Base-by-base conservation (phyloP, 306 rosid species). In the Ceratonia siliqua region DNA sequence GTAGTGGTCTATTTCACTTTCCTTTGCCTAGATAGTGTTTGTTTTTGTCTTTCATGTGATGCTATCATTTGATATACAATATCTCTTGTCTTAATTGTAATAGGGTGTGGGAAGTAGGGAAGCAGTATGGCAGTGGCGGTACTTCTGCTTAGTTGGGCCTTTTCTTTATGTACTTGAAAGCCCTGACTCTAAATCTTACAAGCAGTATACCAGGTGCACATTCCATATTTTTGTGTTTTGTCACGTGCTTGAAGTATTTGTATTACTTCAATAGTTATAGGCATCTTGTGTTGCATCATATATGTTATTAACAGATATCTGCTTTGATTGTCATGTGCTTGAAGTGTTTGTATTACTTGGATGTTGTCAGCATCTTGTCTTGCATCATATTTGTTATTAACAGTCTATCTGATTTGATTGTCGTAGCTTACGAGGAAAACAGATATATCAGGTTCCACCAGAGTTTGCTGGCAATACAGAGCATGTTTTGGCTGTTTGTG, bases 71-170 rank as follows among this genome's bases (percentile, higher is more conserved):
- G 68, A 74, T 61, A 9, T 24, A 24, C 35, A 27, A 15, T 49
- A 24, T 53, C 24, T 38, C 46, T 8, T 75, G 46, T 52, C 62
- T 63, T 70, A 68, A 57, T 71, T 84, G 73, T 82, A 13, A 74
- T 65, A 94, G 99, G 99, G 99, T 79, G 90, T 94, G 39, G 99
- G 99, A 73, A 90, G 78, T 56, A 88, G 99, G 79, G 99, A 92
- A 81, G 99, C 99, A 57, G 88, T 87, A 38, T 94, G 99, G 99
- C 92, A 90, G 82, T 84, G 87, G 27, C 89, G 95, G 67, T 94
- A 94, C 80, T 30, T 89, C 68, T 92, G 93, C 87, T 82, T 94
- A 59, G 93, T 89, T 69, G 99, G 99, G 83, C 95, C 92, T 63
- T 94, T 85, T 62, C 89, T 94, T 66, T 94, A 94, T 82, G 87